Evolutionary conservation across 108 stramenopile genomes (phyloP).

Genomic region (Seminavis robusta): DNA sequence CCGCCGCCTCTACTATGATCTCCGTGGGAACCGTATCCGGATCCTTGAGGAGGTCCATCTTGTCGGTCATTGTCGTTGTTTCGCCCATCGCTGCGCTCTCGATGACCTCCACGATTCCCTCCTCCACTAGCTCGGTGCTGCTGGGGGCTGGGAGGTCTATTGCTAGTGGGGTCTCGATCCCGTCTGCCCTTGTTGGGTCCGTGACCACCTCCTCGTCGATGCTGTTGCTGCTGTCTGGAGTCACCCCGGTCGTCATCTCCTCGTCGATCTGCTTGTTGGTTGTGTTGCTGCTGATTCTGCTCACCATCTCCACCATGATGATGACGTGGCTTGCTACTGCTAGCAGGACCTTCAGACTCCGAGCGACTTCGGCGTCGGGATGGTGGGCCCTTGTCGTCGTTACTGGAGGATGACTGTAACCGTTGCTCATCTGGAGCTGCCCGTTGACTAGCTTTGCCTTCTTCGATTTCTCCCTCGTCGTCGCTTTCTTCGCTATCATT

Average conservation of each 20-base stretch:
- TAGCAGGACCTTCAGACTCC: not conserved
- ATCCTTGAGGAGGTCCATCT: too few relatives aligned
- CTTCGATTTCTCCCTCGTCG: too few relatives aligned
- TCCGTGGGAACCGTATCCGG: not conserved
- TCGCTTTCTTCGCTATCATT: too few relatives aligned
- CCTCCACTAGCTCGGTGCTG: not conserved
- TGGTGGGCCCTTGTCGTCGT: too few relatives aligned
- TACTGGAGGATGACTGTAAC: too few relatives aligned
- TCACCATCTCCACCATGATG: not conserved
- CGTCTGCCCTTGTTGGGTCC: not conserved
- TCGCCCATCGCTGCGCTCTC: too few relatives aligned
- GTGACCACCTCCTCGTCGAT: not conserved
- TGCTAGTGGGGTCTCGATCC: not conserved
- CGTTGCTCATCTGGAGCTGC: too few relatives aligned
- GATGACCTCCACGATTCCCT: not conserved
- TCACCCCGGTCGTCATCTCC: not conserved
- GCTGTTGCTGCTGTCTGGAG: not conserved
- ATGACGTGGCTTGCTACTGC: not conserved
- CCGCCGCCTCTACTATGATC: slow-evolving; percentile 1
- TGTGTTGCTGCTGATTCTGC: not conserved
- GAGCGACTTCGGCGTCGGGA: too few relatives aligned
- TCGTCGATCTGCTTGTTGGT: not conserved
- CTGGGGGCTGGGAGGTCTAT: not conserved
- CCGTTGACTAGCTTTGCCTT: too few relatives aligned
- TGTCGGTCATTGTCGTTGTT: too few relatives aligned